phyloP scores from a whole-genome alignment of 441 rosid species.

The Omphalea diandra region DNA sequence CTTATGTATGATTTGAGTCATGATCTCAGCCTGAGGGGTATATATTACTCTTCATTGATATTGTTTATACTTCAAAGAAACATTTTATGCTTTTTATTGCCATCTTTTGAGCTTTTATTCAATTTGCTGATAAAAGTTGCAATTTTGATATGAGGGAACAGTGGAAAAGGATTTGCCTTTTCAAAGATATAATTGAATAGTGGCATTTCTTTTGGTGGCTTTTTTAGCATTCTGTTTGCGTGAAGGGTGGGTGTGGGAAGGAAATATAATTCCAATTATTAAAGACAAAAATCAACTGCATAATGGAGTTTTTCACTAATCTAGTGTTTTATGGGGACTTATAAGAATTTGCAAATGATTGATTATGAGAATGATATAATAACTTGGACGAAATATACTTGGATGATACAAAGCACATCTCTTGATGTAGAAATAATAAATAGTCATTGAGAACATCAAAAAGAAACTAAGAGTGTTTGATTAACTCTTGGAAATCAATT shows the following conservation, averaged over 20 bases:
- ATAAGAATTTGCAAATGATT: too few species aligned
- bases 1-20: not conserved
- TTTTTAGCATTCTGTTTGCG: not conserved
- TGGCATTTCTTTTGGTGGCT: not conserved
- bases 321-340: not conserved
- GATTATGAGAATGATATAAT: too few species aligned
- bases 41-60: not conserved
- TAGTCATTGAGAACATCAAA: too few species aligned
- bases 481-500: too few species aligned
- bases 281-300: not conserved
- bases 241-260: not conserved
- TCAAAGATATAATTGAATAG: not conserved
- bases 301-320: not conserved
- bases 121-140: not conserved
- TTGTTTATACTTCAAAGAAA: not conserved
- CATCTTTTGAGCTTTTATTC: not conserved
- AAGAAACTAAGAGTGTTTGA: too few species aligned
- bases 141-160: not conserved
- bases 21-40: not conserved
- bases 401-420: too few species aligned
- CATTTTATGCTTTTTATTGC: not conserved
- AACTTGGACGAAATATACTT: not conserved
- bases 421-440: too few species aligned
- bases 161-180: not conserved
- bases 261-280: not conserved